Percentiles rank a stretch among this genome's conserved stretches.
These are phyloP conservation scores for Picocystis salinarum DNA, from an alignment of 139 green algal genomes.

Conservation along the genomic window DNA sequence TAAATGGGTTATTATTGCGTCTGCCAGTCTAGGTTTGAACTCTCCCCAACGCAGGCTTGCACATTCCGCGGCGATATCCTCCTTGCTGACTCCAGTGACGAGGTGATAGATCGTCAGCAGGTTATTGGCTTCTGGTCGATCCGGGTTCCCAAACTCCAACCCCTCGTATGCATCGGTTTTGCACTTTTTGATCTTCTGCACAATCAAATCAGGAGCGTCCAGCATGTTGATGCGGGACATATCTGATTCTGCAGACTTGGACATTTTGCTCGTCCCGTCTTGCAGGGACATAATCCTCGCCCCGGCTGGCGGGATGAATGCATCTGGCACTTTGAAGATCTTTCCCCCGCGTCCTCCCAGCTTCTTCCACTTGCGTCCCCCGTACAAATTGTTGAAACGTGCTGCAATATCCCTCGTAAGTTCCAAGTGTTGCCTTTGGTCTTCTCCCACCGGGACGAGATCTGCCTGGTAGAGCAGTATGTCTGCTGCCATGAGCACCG, in stretches of 20 bases:
- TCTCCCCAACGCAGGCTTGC: conserved; percentile 64
- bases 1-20: conserved; percentile 82
- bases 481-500: conserved; percentile 96
- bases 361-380: conserved; percentile 93
- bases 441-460: conserved; percentile 90
- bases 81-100: conserved; percentile 48
- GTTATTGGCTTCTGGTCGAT: conserved; percentile 83
- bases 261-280: conserved; percentile 84
- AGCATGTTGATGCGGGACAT: conserved; percentile 81
- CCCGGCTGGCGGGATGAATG: conserved; percentile 74
- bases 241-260: conserved; percentile 77
- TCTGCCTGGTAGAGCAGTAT: conserved; percentile 96
- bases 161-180: conserved; percentile 61
- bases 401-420: conserved; percentile 58
- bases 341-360: conserved; percentile 56
- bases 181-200: conserved; percentile 63
- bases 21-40: conserved; percentile 86
- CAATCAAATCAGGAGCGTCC: conserved; percentile 60
- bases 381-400: conserved; percentile 75
- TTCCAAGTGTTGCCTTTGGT: conserved; percentile 95
- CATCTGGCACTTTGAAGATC: conserved; percentile 64
- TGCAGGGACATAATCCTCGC: conserved; percentile 83
- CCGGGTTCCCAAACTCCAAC: conserved; percentile 70
- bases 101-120: conserved; percentile 89
- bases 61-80: conserved; percentile 15